Percentiles rank a stretch among this genome's conserved stretches.
Evolutionary conservation across 176 grass and related monocot genomes (phyloP).

Genomic region (Carex kokanica): DNA sequence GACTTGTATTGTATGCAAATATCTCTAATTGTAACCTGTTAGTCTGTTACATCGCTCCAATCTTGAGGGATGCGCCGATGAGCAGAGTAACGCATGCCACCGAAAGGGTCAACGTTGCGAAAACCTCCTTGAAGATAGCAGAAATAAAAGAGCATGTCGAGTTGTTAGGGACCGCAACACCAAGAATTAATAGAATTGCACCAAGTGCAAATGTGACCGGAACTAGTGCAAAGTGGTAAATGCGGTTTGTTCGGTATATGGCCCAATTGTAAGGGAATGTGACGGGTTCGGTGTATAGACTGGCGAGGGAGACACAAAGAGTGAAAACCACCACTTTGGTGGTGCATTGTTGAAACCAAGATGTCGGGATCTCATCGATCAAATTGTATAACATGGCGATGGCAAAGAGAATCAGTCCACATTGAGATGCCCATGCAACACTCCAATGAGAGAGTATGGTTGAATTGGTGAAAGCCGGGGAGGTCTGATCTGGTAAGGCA

Average conservation of each 20-base stretch:
- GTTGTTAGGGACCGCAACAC: background rate
- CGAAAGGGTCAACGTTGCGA: background rate
- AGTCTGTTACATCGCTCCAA: no score
- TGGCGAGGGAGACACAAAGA: background rate
- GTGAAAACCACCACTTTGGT: no score
- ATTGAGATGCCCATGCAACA: background rate
- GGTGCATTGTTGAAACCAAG: no score
- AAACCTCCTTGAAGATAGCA: background rate
- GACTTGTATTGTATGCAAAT: no score
- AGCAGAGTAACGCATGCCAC: background rate
- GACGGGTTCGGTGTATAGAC: background rate
- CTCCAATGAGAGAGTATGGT: background rate
- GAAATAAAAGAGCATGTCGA: background rate
- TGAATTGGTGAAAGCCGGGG: background rate
- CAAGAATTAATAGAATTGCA: background rate
- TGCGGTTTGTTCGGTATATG: no score
- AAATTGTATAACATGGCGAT: no score
- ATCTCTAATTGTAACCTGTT: no score
- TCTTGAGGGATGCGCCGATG: no score
- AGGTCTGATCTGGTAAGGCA: no score
- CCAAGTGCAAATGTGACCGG: background rate
- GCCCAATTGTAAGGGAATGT: no score
- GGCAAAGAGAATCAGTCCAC: background rate
- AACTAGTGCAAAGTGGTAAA: background rate
- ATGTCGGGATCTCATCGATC: no score